Base-by-base conservation (phyloP, 306 rosid species). In the Cucurbita argyrosperma region DNA sequence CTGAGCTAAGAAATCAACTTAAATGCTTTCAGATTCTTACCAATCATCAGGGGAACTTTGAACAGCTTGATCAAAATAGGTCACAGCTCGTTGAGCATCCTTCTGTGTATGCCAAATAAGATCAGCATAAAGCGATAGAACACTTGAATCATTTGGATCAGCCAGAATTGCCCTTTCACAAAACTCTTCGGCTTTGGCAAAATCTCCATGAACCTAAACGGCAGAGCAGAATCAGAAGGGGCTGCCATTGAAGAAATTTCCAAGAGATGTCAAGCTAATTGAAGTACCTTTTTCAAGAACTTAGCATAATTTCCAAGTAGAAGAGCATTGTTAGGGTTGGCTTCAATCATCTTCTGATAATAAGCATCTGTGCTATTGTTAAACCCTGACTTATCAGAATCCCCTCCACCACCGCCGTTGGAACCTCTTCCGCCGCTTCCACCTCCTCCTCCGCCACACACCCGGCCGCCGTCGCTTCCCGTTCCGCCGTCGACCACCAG, bases 221-320 rank as follows among this genome's bases (percentile, higher is more conserved):
- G 35, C 59, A 77, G 18, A 49, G 7, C 23, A 49, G 49, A 69
- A 37, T 71, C 63, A 71, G 12, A 51, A 71, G 10, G 11, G 14
- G 30, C 8, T 12, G 60, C 42, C 76, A 37, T 51, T 38, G 42
- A 71, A 52, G 37, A 51, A 21, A 0, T 26, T 49, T 15, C 5
- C 42, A 26, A 35, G 38, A 53, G 11, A 14, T 53, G n/a, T 37
- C 13, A 69, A 69, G 15, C 37, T 4, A 46, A 7, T 8, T 30
- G 26, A 69, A 15, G 5, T 75, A 90, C 97, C 92, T 93, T 92
- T 80, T 86, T 89, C 81, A 89, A 83, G 82, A 90, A 93, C 85
- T 83, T 93, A 4, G 93, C 98, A 74, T 90, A 92, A 80, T 88
- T 92, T 76, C 89, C 89, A 5, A 92, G 96, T 72, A 92, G 66